Evolutionary conservation across 176 grass and related monocot genomes (phyloP).

Genomic region (Musa beccarii): DNA sequence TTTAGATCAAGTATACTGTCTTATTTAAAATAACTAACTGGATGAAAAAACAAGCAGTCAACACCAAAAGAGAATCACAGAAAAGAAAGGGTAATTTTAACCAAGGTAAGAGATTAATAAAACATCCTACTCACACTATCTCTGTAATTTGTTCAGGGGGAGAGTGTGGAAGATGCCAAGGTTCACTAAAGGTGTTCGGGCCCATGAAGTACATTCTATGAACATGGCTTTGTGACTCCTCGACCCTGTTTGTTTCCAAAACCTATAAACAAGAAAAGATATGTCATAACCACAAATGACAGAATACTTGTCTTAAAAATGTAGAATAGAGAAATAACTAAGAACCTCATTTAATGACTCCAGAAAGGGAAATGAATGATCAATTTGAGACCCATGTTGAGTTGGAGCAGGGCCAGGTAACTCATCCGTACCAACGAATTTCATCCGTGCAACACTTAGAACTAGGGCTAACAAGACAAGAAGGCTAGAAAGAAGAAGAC

Average conservation of each 20-base stretch:
- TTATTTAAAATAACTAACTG: not conserved
- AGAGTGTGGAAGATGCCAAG: constrained; percentile 92
- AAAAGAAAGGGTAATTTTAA: not conserved
- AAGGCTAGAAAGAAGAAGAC: constrained; percentile 87
- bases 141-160: constrained; percentile 85
- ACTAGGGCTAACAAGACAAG: constrained; percentile 93
- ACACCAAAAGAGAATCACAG: not conserved
- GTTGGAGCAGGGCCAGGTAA: constrained; percentile 92
- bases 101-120: not conserved
- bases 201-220: constrained; percentile 99
- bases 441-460: constrained; percentile 98
- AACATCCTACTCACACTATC: constrained; percentile 71
- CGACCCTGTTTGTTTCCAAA: constrained; percentile 93
- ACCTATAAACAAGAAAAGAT: constrained; percentile 45
- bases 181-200: constrained; percentile 92
- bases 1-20: constrained; percentile 1
- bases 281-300: constrained; percentile 13
- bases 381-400: constrained; percentile 94
- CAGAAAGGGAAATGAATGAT: constrained; percentile 99
- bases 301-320: not conserved
- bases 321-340: constrained; percentile 5
- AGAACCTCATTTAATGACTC: constrained; percentile 96
- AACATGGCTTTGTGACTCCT: constrained; percentile 93
- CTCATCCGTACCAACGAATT: constrained; percentile 94
- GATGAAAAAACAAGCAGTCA: not conserved